Conservation (phyloP, 768 basidiomycete species). For the Cubamyces lactineus region DNA sequence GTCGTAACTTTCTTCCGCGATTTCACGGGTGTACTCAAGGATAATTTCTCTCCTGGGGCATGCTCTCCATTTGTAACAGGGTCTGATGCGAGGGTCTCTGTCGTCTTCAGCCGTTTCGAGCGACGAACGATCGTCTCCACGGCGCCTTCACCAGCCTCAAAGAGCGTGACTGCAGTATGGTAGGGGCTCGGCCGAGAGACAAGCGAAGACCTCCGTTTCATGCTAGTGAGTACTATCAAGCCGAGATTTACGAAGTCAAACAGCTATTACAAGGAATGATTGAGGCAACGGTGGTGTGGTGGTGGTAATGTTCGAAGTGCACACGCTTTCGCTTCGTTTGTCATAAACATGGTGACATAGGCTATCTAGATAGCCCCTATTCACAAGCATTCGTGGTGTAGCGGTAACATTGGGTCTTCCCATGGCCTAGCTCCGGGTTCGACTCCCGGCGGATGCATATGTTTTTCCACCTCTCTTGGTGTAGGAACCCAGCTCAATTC, state of each 20-base stretch:
- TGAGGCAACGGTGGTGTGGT: too few species aligned
- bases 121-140: constrained; percentile 7
- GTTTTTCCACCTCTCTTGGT: too few species aligned
- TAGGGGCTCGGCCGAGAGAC: constrained; percentile 15
- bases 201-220: constrained; percentile 7
- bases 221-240: neutral
- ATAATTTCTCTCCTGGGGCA: too few species aligned
- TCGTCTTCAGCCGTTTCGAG: constrained; percentile 14
- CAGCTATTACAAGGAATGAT: too few species aligned
- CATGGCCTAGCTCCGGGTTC: constrained; percentile 69
- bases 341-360: too few species aligned
- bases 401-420: constrained; percentile 89
- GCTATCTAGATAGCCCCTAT: too few species aligned
- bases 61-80: too few species aligned
- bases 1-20: neutral
- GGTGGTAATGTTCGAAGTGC: too few species aligned
- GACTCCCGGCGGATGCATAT: constrained; percentile 57
- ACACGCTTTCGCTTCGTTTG: too few species aligned
- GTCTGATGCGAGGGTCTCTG: neutral
- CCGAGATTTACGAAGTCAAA: too few species aligned
- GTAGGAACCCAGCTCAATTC: too few species aligned
- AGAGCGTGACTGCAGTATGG: constrained; percentile 23
- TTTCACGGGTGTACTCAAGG: neutral
- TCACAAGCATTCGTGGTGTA: constrained; percentile 59
- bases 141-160: constrained; percentile 25